Evolutionary conservation across 306 rosid genomes (phyloP).

Genomic region (Cicer chorassanicum): DNA sequence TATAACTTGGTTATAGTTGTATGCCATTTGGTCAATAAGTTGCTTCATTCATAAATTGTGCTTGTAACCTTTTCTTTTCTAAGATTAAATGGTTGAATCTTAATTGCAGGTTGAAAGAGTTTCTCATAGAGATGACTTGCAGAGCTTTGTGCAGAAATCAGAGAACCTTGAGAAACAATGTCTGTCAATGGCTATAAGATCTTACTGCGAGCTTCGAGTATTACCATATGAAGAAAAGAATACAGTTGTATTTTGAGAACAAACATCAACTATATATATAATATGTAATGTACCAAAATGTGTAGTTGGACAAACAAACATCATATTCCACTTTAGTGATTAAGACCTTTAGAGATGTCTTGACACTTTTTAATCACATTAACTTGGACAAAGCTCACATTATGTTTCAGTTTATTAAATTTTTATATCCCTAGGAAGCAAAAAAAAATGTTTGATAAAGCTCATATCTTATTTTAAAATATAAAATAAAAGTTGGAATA

Average conservation of each 20-base stretch:
- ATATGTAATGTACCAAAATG: slow-evolving; percentile 11
- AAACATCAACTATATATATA: slow-evolving; percentile 24
- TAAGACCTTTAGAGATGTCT: background rate
- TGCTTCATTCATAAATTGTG: slow-evolving; percentile 27
- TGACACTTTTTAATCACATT: background rate
- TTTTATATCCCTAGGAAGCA: no score
- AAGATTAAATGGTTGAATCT: slow-evolving; percentile 37
- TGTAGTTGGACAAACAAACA: slow-evolving; percentile 25
- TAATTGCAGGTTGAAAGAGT: slow-evolving; percentile 84
- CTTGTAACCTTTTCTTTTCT: background rate
- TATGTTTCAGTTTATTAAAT: no score
- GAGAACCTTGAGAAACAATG: slow-evolving; percentile 95
- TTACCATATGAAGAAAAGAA: slow-evolving; percentile 76
- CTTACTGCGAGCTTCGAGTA: slow-evolving; percentile 91
- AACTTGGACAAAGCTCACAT: no score
- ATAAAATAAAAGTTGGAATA: no score
- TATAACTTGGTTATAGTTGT: background rate
- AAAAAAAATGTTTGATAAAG: no score
- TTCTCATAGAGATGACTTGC: slow-evolving; percentile 85
- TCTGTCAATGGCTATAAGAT: slow-evolving; percentile 77
- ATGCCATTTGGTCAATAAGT: background rate
- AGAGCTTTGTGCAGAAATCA: slow-evolving; percentile 87
- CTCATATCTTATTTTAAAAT: no score
- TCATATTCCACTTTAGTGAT: background rate
- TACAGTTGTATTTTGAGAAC: slow-evolving; percentile 77